These are phyloP conservation scores for Curvularia eragrostidis DNA, from an alignment of 2,329 filamentous ascomycete species.

Conservation along the genomic window DNA sequence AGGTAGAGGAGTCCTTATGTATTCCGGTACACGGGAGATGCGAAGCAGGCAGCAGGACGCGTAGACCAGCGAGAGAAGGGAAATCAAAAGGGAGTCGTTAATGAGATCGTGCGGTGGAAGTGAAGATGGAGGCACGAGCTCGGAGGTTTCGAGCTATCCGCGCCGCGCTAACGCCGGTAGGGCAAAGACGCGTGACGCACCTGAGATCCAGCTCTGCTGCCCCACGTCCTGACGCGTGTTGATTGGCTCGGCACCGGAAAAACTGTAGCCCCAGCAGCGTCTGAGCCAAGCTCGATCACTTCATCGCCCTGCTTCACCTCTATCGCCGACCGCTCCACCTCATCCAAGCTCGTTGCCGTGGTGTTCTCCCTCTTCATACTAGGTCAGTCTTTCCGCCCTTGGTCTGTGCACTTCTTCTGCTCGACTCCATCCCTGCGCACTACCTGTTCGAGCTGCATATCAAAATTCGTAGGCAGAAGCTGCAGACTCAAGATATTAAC, in stretches of 20 bases:
- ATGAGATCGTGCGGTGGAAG: conserved; percentile 22
- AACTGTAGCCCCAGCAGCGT: conserved; percentile 23
- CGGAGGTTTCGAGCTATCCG: conserved; percentile 25
- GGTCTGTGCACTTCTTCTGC: conserved; percentile 32
- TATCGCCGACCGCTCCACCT: conserved; percentile 33
- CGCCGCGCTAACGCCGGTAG: conserved; percentile 24
- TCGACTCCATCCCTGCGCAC: conserved; percentile 20
- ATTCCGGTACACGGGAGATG: conserved; percentile 1
- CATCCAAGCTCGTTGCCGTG: conserved; percentile 41
- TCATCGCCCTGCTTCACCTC: conserved; percentile 33
- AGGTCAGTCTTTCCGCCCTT: conserved; percentile 25
- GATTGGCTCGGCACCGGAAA: conserved; percentile 35
- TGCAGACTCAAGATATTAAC: conserved; percentile 27
- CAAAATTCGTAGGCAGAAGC: conserved; percentile 32
- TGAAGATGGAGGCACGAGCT: conserved; percentile 32
- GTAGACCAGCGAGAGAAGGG: conserved; percentile 21
- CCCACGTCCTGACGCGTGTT: conserved; percentile 22
- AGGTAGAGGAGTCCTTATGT: conserved; percentile 8
- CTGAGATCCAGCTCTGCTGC: conserved; percentile 14
- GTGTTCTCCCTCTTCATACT: conserved; percentile 29
- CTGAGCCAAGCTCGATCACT: conserved; percentile 29
- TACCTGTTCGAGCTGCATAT: conserved; percentile 15
- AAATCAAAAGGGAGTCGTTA: conserved; percentile 19
- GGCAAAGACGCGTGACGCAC: conserved; percentile 31
- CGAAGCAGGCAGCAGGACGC: conserved; percentile 26